These are phyloP conservation scores for Debaryomyces coudertii DNA, from an alignment of 1,139 yeast genomes.

Conservation along the genomic window DNA sequence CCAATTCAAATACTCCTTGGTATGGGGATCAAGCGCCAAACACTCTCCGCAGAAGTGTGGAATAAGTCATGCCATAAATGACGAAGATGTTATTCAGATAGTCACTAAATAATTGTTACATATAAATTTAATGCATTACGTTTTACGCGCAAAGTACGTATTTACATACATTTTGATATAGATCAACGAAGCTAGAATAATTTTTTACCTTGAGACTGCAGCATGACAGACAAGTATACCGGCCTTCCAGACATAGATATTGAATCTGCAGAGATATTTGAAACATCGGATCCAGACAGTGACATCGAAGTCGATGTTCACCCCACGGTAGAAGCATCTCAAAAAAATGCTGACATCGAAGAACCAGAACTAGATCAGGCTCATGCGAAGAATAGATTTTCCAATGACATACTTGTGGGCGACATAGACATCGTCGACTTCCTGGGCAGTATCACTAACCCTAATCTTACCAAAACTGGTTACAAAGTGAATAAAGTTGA, in stretches of 20 bases:
- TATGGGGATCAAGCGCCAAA: conserved; percentile 95
- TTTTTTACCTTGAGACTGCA: not conserved
- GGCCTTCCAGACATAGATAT: conserved; percentile 34
- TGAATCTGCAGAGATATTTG: conserved; percentile 44
- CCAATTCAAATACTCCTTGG: conserved; percentile 90
- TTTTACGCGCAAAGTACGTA: conserved; percentile 8
- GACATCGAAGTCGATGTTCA: conserved; percentile 18
- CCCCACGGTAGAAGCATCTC: conserved; percentile 12
- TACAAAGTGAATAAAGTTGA: conserved; percentile 26
- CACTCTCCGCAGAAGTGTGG: conserved; percentile 98
- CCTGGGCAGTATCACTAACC: conserved; percentile 35
- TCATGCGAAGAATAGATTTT: conserved; percentile 26
- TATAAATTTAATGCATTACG: conserved; percentile 7
- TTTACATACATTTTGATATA: not conserved
- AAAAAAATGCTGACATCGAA: conserved; percentile 23
- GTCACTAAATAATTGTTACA: conserved; percentile 62
- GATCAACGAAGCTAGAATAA: not conserved
- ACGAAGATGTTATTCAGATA: conserved; percentile 92
- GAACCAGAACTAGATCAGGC: conserved; percentile 26
- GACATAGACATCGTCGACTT: conserved; percentile 30
- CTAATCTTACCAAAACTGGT: conserved; percentile 28
- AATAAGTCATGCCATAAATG: conserved; percentile 76
- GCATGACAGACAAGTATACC: conserved; percentile 20
- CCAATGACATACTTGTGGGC: conserved; percentile 22
- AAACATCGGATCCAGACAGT: conserved; percentile 54